Evolutionary conservation across 192 early-diverging fungal genomes (phyloP), one percentile per base, ranked within the genome.

Genomic region (Coemansia sp.): DNA sequence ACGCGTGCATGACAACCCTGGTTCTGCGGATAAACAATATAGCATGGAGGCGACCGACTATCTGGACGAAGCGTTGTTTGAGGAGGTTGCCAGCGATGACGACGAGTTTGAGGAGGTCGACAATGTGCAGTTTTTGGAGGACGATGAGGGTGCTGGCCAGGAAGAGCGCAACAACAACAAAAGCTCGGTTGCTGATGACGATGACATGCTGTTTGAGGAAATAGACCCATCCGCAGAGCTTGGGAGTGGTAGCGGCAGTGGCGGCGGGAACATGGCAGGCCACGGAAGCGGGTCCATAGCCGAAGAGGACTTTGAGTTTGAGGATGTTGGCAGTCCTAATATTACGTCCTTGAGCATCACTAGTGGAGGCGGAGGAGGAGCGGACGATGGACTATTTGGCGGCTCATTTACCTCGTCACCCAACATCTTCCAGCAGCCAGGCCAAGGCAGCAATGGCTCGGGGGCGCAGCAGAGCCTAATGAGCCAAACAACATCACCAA

Each of bases 81-180:
- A 69, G 8, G 77, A 60, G 11, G 66, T 15, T 37, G 63, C 21
- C 10, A 75, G 73, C 66, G 78, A 80, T 7, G 80, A 82, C 43
- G 80, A 82, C 54, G 74, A 74, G 40, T 82, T 82, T 62, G 80
- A 82, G 32, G 80, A 73, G 11, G 74, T 82, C 32, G 74, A 77
- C 51, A 51, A 61, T 22, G 48, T 70, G 5, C 63, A 73, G 58
- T 72, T 76, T 12, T 45, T 71, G 8, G 63, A 41, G 51, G 32
- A 32, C 32, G 66, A 54, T 54, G 51, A 54, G 55, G 62, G 21
- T 8, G 9, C 39, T 26, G 26, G 49, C 19, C 61, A 13, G 13
- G 26, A 63, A 8, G n/a, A 58, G 6, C 13, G 41, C 41, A 55
- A 51, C 18, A 11, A 43, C 3, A 63, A 15, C 36, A 72, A 71